Percentiles rank a stretch among this genome's conserved stretches.
Evolutionary conservation across 2,329 filamentous ascomycete species (phyloP).

Genomic region (Pleochaeta shiraiana): DNA sequence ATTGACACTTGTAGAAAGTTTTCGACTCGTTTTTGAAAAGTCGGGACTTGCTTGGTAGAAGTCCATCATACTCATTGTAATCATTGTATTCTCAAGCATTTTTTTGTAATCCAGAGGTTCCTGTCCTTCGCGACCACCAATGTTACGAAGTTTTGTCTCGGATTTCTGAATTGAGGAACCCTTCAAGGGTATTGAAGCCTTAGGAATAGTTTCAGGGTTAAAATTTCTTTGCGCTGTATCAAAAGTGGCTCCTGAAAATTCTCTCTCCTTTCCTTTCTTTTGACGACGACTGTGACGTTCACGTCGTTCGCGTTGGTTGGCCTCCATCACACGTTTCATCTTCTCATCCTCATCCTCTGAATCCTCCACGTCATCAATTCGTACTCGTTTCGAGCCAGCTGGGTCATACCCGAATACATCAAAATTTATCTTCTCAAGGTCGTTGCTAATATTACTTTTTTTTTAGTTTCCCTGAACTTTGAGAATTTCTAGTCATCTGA

Average conservation of each 20-base stretch:
- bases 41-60: background rate
- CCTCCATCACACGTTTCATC: background rate
- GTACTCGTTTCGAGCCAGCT: background rate
- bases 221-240: background rate
- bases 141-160: background rate
- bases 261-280: background rate
- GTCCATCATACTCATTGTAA: constrained; percentile 1
- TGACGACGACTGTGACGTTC: background rate
- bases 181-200: background rate
- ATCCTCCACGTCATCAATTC: background rate
- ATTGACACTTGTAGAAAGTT: background rate
- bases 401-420: constrained; percentile 1
- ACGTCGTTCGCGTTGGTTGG: background rate
- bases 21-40: background rate
- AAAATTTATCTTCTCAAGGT: background rate
- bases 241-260: background rate
- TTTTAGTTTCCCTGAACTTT: background rate
- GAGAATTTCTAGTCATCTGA: background rate
- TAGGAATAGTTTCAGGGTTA: background rate
- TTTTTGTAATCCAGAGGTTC: background rate
- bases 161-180: background rate
- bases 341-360: background rate
- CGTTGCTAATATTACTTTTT: background rate
- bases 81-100: background rate
- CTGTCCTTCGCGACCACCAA: background rate